Evolutionary conservation across 768 basidiomycete species (phyloP).

Genomic region (Amanita fuliginea): DNA sequence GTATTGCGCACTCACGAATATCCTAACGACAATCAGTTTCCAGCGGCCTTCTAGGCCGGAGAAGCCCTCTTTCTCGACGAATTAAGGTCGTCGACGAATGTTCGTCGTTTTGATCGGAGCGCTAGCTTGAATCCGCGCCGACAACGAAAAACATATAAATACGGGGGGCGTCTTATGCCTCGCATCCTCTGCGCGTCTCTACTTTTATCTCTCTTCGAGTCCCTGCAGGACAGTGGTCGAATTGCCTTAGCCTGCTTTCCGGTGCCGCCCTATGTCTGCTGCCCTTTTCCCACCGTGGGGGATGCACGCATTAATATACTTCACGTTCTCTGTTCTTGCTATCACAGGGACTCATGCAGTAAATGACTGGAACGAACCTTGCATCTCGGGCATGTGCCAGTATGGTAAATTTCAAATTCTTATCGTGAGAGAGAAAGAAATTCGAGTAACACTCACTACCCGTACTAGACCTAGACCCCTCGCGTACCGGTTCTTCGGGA

Average conservation of each 20-base stretch:
- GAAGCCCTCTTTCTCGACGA: too few species aligned
- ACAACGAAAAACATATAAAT: background rate
- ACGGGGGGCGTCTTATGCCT: too few species aligned
- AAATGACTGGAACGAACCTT: constrained; percentile 13
- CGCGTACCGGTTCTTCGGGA: background rate
- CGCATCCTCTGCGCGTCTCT: background rate
- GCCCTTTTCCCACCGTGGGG: background rate
- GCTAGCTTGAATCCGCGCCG: background rate
- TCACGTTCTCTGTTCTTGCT: background rate
- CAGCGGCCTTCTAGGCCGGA: too few species aligned
- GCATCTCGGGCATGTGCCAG: constrained; percentile 9
- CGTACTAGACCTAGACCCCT: constrained; percentile 3
- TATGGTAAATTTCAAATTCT: constrained; percentile 8
- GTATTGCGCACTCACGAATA: too few species aligned
- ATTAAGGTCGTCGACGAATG: too few species aligned
- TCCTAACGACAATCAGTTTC: too few species aligned
- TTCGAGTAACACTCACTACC: constrained; percentile 1
- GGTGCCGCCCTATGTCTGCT: background rate
- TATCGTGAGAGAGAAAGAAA: too few species aligned
- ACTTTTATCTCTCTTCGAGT: background rate
- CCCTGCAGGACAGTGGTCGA: background rate
- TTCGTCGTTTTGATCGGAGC: too few species aligned
- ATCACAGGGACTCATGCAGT: background rate
- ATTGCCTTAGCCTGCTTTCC: background rate
- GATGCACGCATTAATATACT: background rate